A percentile compares a stretch with the other conserved stretches of the same genome.
Evolutionary conservation across 2,329 filamentous ascomycete genomes (phyloP).

Genomic region (Ceratocystiopsis sp.): DNA sequence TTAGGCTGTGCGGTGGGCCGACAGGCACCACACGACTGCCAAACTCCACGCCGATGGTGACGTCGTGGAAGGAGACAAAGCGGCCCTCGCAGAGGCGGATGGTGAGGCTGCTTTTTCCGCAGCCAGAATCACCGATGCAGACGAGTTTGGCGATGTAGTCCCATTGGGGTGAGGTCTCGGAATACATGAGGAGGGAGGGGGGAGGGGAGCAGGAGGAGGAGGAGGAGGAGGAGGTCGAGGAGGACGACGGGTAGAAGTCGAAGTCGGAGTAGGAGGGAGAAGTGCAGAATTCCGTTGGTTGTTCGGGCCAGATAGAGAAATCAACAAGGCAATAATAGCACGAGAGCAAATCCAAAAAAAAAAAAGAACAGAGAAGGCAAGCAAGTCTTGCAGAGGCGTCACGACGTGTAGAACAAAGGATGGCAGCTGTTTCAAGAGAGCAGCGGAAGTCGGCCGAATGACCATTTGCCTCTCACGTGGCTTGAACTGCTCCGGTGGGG

Average conservation of each 20-base stretch:
- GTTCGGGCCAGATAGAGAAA: no score
- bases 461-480: no score
- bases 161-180: slow-evolving; percentile 47
- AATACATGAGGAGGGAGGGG: slow-evolving; percentile 28
- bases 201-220: neutral
- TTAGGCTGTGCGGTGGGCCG: slow-evolving; percentile 55
- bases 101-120: slow-evolving; percentile 86
- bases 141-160: slow-evolving; percentile 99
- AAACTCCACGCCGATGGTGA: slow-evolving; percentile 94
- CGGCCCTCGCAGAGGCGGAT: slow-evolving; percentile 93
- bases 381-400: no score
- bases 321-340: no score
- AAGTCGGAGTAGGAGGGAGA: neutral
- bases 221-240: neutral
- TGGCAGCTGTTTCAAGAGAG: no score
- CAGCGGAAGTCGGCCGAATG: no score
- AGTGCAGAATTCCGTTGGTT: neutral
- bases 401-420: no score
- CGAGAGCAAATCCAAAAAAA: no score
- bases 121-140: slow-evolving; percentile 90
- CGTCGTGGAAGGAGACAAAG: slow-evolving; percentile 87
- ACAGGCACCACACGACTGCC: slow-evolving; percentile 85
- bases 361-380: no score
- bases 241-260: neutral
- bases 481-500: no score